Percentiles rank a stretch among this genome's conserved stretches.
phyloP scores from a whole-genome alignment of 2,329 filamentous ascomycete species.

The Reticulascus tulasneorum region DNA sequence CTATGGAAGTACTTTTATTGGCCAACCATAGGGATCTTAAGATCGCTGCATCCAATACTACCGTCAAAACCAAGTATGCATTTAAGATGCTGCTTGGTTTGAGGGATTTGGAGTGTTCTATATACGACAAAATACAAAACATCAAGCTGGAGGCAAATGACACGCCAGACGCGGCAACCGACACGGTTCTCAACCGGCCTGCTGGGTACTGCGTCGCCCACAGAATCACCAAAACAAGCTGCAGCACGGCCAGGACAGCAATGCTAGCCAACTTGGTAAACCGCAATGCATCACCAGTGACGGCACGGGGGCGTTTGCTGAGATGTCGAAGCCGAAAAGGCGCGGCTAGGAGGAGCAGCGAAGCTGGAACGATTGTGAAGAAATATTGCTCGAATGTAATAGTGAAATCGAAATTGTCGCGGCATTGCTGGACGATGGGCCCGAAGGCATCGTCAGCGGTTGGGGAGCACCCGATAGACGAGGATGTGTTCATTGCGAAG shows the following conservation, averaged over 20 bases:
- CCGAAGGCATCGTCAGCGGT: conserved; percentile 18
- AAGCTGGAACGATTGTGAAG: conserved; percentile 25
- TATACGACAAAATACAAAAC: conserved; percentile 28
- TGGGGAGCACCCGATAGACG: conserved; percentile 3
- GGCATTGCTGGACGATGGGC: conserved; percentile 16
- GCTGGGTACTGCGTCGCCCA: conserved; percentile 20
- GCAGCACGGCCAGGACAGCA: conserved; percentile 22
- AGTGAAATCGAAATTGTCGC: conserved; percentile 23
- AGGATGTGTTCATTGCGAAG: conserved; percentile 2
- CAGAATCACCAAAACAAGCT: conserved; percentile 27
- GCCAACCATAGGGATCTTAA: conserved; percentile 30
- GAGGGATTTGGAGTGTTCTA: conserved; percentile 30
- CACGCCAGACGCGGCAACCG: conserved; percentile 25
- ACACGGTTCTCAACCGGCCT: conserved; percentile 20
- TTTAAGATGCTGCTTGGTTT: conserved; percentile 29
- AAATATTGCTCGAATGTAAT: conserved; percentile 24
- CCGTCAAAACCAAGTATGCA: conserved; percentile 25
- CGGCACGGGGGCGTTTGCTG: conserved; percentile 18
- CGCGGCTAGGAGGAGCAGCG: conserved; percentile 23
- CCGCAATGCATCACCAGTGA: conserved; percentile 20
- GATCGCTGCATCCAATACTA: conserved; percentile 28
- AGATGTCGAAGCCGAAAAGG: conserved; percentile 27
- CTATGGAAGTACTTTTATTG: conserved; percentile 19
- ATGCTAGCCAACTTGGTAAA: conserved; percentile 19
- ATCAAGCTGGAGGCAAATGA: conserved; percentile 27